Conservation (phyloP, 2,329 filamentous ascomycete species). For the Coniosporium uncinatum region DNA sequence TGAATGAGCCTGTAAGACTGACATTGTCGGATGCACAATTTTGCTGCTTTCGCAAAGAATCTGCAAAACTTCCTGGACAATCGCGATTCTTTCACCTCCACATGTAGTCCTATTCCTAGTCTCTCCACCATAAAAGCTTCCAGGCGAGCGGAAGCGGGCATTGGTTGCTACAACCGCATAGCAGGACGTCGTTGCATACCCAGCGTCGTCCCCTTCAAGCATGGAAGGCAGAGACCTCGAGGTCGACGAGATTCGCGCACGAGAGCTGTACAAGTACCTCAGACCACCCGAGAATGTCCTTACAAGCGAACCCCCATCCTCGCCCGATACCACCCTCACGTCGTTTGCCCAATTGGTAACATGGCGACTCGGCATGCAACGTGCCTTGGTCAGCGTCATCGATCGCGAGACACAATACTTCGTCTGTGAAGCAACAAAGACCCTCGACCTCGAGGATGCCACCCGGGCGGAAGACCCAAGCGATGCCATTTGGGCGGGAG, state of each 20-base stretch:
- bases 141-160: too few species aligned
- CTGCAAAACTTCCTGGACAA: too few species aligned
- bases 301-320: slow-evolving; percentile 1
- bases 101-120: too few species aligned
- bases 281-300: slow-evolving; percentile 6
- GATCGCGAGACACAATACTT: slow-evolving; percentile 42
- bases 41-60: too few species aligned
- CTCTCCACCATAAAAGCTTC: too few species aligned
- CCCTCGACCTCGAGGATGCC: slow-evolving; percentile 26
- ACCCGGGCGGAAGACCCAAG: slow-evolving; percentile 19
- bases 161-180: too few species aligned
- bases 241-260: slow-evolving; percentile 9
- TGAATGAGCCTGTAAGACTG: too few species aligned
- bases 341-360: slow-evolving; percentile 27
- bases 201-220: too few species aligned
- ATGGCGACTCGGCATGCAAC: slow-evolving; percentile 24
- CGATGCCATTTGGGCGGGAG: slow-evolving; percentile 20
- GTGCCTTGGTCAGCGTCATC: slow-evolving; percentile 36
- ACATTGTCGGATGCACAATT: too few species aligned
- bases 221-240: too few species aligned
- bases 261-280: slow-evolving; percentile 22
- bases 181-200: too few species aligned
- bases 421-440: slow-evolving; percentile 42
- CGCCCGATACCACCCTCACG: slow-evolving; percentile 22
- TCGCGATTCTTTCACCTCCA: too few species aligned